Base-by-base conservation (phyloP, 176 grass and related monocot species). In the Thalia dealbata region DNA sequence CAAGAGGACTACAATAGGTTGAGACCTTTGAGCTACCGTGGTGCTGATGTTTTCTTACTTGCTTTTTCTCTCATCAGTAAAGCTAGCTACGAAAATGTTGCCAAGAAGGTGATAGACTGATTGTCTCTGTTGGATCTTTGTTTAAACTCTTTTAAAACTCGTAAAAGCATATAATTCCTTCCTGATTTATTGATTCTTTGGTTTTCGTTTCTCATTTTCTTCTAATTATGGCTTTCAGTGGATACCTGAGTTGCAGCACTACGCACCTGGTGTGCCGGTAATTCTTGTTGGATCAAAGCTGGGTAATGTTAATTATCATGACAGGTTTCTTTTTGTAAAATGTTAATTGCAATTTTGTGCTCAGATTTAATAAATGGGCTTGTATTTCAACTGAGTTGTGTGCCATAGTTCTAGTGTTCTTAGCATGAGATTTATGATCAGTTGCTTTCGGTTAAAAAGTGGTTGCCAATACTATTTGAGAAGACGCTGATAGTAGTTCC, bases 271-370 rank as follows among this genome's bases (percentile, higher is more conserved):
- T 80, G 86, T 92, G 60, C 86, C 90, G 18, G 78, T 92, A 18
- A 80, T 92, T 50, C 73, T 92, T 45, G 90, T 92, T 54, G 90
- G 90, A 68, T 89, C 86, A 50, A 92, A 92, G 73, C 81, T 89
- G 65, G 90, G 90, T 92, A 81, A 89, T 70, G 30, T 44, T 70
- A 19, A 26, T 70, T 50, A 14, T 24, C 61, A 28, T 26, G 22
- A 14, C 14, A 30, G 11, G 5, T 0, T 58, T 7, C 16, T 58
- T 58, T 66, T 15, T 5, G 15, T 3, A 66, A 5, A 28, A 9
- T 62, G 10, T 38, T 35, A 35, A 35, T 66, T 66, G 9, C 27
- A 29, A 16, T 25, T 70, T 50, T 50, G 19, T 16, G 10, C 5
- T 66, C 30, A 16, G 14, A 58, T 58, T n/a, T 58, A 1, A 22